These are phyloP conservation scores for Leptographium lundbergii DNA, from an alignment of 2,329 filamentous ascomycete species.

Conservation along the genomic window DNA sequence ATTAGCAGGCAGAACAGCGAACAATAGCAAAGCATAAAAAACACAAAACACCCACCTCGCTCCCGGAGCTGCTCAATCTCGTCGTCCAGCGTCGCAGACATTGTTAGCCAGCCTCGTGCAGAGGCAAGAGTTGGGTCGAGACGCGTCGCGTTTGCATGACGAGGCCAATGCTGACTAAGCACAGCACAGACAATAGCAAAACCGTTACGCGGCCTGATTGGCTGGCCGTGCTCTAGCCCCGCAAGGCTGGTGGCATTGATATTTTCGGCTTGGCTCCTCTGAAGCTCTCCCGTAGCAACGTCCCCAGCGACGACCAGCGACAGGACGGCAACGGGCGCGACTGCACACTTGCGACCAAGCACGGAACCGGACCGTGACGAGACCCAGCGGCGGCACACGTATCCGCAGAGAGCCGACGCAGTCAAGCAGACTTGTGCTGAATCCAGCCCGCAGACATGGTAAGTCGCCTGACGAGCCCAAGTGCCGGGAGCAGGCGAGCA, in stretches of 20 bases:
- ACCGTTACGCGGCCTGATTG: neutral
- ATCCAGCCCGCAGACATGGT: neutral
- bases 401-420: neutral
- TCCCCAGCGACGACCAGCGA: neutral
- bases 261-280: neutral
- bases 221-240: neutral
- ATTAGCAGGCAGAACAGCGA: neutral
- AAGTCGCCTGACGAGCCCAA: neutral
- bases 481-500: neutral
- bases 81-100: conserved; percentile 20
- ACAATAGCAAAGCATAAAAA: conserved; percentile 13
- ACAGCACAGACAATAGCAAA: neutral
- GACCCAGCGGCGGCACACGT: neutral
- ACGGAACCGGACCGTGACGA: neutral
- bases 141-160: neutral
- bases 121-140: neutral
- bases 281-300: neutral
- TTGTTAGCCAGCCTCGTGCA: neutral
- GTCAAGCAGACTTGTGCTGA: neutral
- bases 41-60: conserved; percentile 20
- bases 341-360: neutral
- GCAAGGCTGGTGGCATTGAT: conserved; percentile 1
- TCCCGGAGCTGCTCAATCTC: conserved; percentile 33
- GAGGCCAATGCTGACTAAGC: neutral
- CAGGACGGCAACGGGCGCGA: neutral